These are phyloP conservation scores for Pelagomonas calceolata DNA, from an alignment of 108 stramenopile species.

Conservation along the genomic window DNA sequence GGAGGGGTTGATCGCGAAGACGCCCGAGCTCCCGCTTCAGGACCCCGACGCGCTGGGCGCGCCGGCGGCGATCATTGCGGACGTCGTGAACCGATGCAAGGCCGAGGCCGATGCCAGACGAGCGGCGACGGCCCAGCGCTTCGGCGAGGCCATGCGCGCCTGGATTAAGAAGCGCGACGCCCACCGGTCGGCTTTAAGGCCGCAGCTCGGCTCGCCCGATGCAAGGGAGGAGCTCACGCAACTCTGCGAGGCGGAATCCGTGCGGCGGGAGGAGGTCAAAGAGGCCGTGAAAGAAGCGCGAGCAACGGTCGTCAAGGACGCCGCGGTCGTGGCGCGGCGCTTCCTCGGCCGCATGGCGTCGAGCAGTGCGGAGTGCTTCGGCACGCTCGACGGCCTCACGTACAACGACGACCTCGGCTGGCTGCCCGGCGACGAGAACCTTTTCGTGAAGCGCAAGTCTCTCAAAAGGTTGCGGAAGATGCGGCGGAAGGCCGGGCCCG, in stretches of 20 bases:
- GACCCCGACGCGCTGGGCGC: slow-evolving; percentile 20
- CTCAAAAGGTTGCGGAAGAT: slow-evolving; percentile 29
- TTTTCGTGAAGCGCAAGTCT: slow-evolving; percentile 20
- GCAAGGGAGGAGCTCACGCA: slow-evolving; percentile 20
- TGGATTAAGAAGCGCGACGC: slow-evolving; percentile 20
- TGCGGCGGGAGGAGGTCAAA: slow-evolving; percentile 18
- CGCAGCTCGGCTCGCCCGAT: slow-evolving; percentile 31
- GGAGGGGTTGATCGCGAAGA: slow-evolving; percentile 33
- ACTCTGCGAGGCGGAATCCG: slow-evolving; percentile 15
- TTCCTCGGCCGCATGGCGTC: not conserved
- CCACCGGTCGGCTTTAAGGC: slow-evolving; percentile 23
- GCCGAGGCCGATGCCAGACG: slow-evolving; percentile 8
- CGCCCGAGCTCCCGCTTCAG: slow-evolving; percentile 24
- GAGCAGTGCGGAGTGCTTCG: not conserved
- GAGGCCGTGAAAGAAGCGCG: slow-evolving; percentile 11
- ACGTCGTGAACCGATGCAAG: slow-evolving; percentile 7
- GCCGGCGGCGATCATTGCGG: slow-evolving; percentile 15
- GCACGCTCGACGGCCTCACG: slow-evolving; percentile 17
- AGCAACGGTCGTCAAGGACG: slow-evolving; percentile 2
- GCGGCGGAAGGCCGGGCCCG: not conserved
- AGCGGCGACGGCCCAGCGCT: not conserved
- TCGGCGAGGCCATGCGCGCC: slow-evolving; percentile 11
- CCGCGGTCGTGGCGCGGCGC: slow-evolving; percentile 2
- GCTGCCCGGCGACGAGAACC: slow-evolving; percentile 26
- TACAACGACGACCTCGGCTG: slow-evolving; percentile 24